Percentiles rank a stretch among this genome's conserved stretches.
Conservation (phyloP, 495 filamentous ascomycete genomes). For the Chaetomium cochliodes region DNA sequence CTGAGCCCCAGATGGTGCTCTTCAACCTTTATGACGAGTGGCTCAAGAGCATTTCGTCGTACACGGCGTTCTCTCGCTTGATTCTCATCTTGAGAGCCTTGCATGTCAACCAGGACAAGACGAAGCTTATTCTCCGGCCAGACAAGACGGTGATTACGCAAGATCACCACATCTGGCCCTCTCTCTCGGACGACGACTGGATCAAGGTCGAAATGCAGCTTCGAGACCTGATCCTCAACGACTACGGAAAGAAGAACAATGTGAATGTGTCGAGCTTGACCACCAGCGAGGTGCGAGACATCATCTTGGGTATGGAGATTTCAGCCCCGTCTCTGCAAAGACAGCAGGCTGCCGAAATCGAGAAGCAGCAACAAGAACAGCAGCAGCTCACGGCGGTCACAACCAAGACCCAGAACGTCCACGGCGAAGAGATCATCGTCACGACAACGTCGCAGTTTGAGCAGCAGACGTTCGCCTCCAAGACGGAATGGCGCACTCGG, state of each 20-base stretch:
- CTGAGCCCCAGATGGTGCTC: conserved; percentile 98
- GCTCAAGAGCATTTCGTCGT: conserved; percentile 97
- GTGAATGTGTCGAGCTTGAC: conserved; percentile 97
- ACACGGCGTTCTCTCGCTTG: conserved; percentile 96
- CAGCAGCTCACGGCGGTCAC: conserved; percentile 96
- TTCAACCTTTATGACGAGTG: conserved; percentile 99
- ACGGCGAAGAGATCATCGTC: conserved; percentile 97
- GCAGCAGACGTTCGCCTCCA: conserved; percentile 94
- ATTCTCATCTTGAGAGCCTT: conserved; percentile 93
- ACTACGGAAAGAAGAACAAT: conserved; percentile 99
- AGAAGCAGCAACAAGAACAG: conserved; percentile 97
- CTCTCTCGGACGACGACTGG: conserved; percentile 94
- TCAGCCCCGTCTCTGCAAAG: conserved; percentile 97
- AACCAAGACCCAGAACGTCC: conserved; percentile 97
- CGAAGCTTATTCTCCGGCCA: conserved; percentile 92
- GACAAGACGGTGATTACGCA: conserved; percentile 99
- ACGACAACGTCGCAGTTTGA: conserved; percentile 97
- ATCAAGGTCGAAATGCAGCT: conserved; percentile 97
- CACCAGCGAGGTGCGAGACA: conserved; percentile 94
- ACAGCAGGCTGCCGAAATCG: conserved; percentile 97
- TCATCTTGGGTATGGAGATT: conserved; percentile 99
- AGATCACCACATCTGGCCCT: conserved; percentile 98
- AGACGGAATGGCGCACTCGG: conserved; percentile 97
- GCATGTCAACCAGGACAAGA: conserved; percentile 98
- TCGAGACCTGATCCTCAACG: conserved; percentile 92